These are phyloP conservation scores for Cladophialophora exuberans DNA, from an alignment of 2,329 filamentous ascomycete genomes.

Conservation along the genomic window DNA sequence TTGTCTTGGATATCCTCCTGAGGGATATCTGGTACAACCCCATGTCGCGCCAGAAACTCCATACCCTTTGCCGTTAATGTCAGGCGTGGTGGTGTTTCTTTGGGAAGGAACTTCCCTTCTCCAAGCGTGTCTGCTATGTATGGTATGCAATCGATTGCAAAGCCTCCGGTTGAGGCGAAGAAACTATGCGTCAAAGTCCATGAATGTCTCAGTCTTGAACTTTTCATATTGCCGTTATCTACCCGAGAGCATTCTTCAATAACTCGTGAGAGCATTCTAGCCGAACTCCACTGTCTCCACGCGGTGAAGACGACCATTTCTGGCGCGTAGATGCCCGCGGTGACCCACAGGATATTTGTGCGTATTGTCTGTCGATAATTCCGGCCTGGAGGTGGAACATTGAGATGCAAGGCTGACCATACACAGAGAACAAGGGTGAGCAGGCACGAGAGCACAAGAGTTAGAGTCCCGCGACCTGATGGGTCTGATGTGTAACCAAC, in stretches of 20 bases:
- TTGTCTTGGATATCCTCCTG: not conserved
- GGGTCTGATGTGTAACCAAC: too few relatives aligned
- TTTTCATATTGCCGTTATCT: not conserved
- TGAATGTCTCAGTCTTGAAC: too few relatives aligned
- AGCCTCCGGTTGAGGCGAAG: too few relatives aligned
- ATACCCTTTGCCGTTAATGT: too few relatives aligned
- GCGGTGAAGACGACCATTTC: conserved; percentile 14
- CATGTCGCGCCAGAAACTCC: too few relatives aligned
- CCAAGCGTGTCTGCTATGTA: too few relatives aligned
- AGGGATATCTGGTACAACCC: not conserved
- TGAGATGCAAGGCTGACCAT: conserved; percentile 19
- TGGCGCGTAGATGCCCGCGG: conserved; percentile 8
- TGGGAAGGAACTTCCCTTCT: too few relatives aligned
- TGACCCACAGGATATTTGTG: not conserved
- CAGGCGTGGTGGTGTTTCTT: too few relatives aligned
- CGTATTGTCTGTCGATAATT: not conserved
- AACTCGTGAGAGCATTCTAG: not conserved
- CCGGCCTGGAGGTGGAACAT: conserved; percentile 3
- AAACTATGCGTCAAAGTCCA: too few relatives aligned
- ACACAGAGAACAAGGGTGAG: conserved; percentile 18
- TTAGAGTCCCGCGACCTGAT: conserved; percentile 14
- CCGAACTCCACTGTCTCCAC: conserved; percentile 14
- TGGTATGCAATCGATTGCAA: too few relatives aligned
- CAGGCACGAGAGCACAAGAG: conserved; percentile 9
- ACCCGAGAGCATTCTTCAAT: not conserved